These are phyloP conservation scores for Neonectria neomacrospora DNA, from an alignment of 2,329 filamentous ascomycete species.

Conservation along the genomic window DNA sequence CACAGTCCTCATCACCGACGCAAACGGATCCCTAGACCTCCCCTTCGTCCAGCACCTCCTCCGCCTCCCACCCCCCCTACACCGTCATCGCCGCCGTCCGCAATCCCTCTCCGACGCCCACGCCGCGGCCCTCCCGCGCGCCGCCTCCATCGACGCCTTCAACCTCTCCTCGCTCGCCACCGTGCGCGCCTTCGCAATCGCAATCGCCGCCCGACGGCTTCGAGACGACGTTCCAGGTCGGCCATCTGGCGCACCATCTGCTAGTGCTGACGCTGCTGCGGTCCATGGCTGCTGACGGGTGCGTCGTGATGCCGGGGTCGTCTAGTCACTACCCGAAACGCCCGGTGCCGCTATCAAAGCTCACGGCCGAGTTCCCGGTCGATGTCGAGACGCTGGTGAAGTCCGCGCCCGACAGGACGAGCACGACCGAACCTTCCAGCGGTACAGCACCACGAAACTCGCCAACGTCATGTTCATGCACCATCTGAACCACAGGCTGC, in stretches of 20 bases:
- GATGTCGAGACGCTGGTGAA: slow-evolving; percentile 21
- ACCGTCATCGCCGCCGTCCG: slow-evolving; percentile 49
- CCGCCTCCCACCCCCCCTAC: slow-evolving; percentile 26
- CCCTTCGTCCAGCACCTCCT: slow-evolving; percentile 32
- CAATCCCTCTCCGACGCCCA: slow-evolving; percentile 47
- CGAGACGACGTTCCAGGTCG: slow-evolving; percentile 37
- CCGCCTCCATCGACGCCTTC: slow-evolving; percentile 29
- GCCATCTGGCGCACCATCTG: slow-evolving; percentile 36
- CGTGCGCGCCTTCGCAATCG: slow-evolving; percentile 24
- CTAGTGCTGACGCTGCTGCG: slow-evolving; percentile 36
- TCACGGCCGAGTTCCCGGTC: slow-evolving; percentile 23
- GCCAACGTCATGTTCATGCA: slow-evolving; percentile 44
- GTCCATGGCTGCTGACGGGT: slow-evolving; percentile 27
- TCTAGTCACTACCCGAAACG: slow-evolving; percentile 28
- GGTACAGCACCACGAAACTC: slow-evolving; percentile 38
- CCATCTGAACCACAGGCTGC: slow-evolving; percentile 33
- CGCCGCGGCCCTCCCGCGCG: slow-evolving; percentile 42
- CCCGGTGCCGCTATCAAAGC: slow-evolving; percentile 28
- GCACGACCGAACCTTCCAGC: slow-evolving; percentile 38
- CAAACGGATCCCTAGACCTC: slow-evolving; percentile 50
- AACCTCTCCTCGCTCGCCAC: slow-evolving; percentile 27
- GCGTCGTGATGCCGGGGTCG: slow-evolving; percentile 33
- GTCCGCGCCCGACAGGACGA: slow-evolving; percentile 21
- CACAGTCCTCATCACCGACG: slow-evolving; percentile 51
- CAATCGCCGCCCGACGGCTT: slow-evolving; percentile 22